Conservation (phyloP, 83 land plant species). For the Diphasiastrum complanatum region DNA sequence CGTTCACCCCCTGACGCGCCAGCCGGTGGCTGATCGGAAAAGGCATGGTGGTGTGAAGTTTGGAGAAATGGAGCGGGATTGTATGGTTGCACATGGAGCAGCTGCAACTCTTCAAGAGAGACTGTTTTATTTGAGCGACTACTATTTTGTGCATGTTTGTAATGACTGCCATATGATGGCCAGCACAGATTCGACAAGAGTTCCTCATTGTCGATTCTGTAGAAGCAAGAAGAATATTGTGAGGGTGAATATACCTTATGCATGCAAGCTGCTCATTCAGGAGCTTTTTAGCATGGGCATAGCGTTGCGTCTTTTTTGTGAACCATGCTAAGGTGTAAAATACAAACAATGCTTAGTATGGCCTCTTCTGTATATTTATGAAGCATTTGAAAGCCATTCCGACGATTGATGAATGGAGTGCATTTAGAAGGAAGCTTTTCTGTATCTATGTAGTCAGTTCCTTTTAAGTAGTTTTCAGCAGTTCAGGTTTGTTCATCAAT, state of each 20-base stretch:
- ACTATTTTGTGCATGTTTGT: conserved; percentile 92
- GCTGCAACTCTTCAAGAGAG: conserved; percentile 92
- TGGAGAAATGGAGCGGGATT: conserved; percentile 99
- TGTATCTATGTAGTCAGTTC: too few species aligned
- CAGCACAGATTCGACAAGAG: conserved; percentile 64
- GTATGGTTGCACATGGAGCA: conserved; percentile 99
- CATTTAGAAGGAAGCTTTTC: too few species aligned
- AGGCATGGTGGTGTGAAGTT: conserved; percentile 98
- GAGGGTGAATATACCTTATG: conserved; percentile 8
- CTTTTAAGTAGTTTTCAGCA: too few species aligned
- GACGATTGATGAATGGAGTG: too few species aligned
- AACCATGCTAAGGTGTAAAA: background rate
- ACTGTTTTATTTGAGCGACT: conserved; percentile 95
- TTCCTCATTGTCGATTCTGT: too few species aligned
- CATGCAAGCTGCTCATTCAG: conserved; percentile 8
- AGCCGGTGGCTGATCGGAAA: conserved; percentile 98
- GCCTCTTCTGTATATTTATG: too few species aligned
- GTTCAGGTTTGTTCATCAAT: too few species aligned
- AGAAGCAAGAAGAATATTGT: too few species aligned
- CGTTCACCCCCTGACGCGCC: conserved; percentile 92
- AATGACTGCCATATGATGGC: conserved; percentile 91
- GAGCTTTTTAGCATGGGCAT: conserved; percentile 14
- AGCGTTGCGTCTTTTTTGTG: background rate
- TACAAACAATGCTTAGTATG: too few species aligned
- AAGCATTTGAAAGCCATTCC: too few species aligned